Evolutionary conservation across 768 basidiomycete species (phyloP), one percentile per base, ranked within the genome.

Genomic region (Boletus insuetus): DNA sequence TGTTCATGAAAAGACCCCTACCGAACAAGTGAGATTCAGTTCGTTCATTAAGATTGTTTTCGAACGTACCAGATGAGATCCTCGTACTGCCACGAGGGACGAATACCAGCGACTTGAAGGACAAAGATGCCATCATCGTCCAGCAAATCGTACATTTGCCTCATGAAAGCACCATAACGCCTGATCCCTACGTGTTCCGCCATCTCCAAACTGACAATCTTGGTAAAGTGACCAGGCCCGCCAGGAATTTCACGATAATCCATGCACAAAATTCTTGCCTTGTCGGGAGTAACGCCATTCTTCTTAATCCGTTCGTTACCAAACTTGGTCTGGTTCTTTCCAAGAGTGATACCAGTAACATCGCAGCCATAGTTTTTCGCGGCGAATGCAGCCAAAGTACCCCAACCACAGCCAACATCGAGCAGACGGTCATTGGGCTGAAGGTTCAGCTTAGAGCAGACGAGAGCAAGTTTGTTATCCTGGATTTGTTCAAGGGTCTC

Each of bases 161-260:
- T 78, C 61, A 98, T 79, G 84, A 96, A 98, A 37, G 87, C 71
- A 16, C 81, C 82, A 73, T 99, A 99, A 42, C 93, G 87, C 63
- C 94, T 86, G 67, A 99, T 84, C 55, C 97, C 97, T 58, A 99
- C 97, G 69, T 99, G 97, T 85, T 99, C 97, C 17, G 96, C 96
- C 96, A 98, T 98, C 72, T 99, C 97, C 58, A 99, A 80, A 58
- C 86, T 87, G 46, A 96, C 94, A 50, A 99, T 98, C 79, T 98
- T 98, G 66, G 85, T 87, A 68, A 89, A 99, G 54, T 84, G 83
- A 49, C 87, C 86, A 45, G 75, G 72, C 53, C 85, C 80, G 31
- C 83, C 81, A 35, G 93, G 91, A 62, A 98, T 89, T 53, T 97
- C 91, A 31, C 95, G 86, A 72, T 90, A 95, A 70, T 98, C 95